Conservation (phyloP, 352 stramenopile genomes). For the Globisporangium nagaii region DNA sequence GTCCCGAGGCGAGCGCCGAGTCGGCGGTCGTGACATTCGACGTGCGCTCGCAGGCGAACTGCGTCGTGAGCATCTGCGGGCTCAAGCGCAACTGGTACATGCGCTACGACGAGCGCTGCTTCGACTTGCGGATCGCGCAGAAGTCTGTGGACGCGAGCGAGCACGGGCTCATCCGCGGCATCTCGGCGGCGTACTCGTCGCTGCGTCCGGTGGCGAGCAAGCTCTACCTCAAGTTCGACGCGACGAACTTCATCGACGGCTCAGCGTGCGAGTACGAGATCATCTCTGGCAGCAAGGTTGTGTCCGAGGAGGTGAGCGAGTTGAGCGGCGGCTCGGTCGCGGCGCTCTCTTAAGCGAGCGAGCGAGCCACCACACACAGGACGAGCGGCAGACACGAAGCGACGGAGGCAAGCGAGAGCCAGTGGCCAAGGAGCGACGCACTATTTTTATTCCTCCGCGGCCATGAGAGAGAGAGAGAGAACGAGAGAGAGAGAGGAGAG, state of each 20-base stretch:
- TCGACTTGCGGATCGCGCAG: slow-evolving; percentile 60
- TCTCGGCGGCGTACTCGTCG: slow-evolving; percentile 60
- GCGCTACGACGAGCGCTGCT: slow-evolving; percentile 59
- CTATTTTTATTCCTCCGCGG: no score
- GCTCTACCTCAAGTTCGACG: slow-evolving; percentile 78
- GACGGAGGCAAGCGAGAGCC: no score
- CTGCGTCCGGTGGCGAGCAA: slow-evolving; percentile 45
- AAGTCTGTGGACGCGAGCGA: slow-evolving; percentile 45
- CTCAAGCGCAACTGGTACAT: slow-evolving; percentile 58
- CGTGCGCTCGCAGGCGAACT: slow-evolving; percentile 59
- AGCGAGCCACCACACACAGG: background rate
- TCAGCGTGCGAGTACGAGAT: slow-evolving; percentile 66
- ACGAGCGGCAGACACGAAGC: background rate
- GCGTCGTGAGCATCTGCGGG: slow-evolving; percentile 70
- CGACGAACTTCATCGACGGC: slow-evolving; percentile 70
- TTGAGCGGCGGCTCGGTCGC: background rate
- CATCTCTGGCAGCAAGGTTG: slow-evolving; percentile 53
- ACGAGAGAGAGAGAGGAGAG: no score
- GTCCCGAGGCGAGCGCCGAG: slow-evolving; percentile 30
- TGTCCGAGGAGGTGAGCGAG: slow-evolving; percentile 12
- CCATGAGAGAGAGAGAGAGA: no score
- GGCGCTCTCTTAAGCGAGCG: background rate
- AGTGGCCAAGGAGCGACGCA: no score
- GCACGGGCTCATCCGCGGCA: slow-evolving; percentile 60
- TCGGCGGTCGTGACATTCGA: slow-evolving; percentile 66